phyloP scores from a whole-genome alignment of 2,329 filamentous ascomycete species.

The Cordyceps pruinosa region DNA sequence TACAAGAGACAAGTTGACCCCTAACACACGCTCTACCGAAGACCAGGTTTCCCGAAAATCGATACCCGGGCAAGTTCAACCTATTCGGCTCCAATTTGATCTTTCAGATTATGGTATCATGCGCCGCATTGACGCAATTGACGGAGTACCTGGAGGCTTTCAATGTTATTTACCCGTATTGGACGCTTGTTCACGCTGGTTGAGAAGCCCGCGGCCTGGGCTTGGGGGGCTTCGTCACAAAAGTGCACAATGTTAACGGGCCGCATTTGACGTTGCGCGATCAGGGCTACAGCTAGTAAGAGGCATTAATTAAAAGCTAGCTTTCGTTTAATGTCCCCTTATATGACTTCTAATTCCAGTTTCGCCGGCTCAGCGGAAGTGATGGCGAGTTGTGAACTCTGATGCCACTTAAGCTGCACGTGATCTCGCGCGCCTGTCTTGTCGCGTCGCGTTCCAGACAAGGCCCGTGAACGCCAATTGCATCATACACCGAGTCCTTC shows the following conservation, averaged over 20 bases:
- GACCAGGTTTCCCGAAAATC: constrained; percentile 28
- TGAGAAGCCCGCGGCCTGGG: no score
- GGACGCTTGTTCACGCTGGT: no score
- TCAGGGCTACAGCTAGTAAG: no score
- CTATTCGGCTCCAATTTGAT: constrained; percentile 39
- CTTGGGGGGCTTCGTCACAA: no score
- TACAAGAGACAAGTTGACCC: neutral
- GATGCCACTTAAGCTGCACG: neutral
- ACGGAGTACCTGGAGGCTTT: constrained; percentile 18
- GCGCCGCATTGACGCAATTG: constrained; percentile 18
- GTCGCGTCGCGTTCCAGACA: constrained; percentile 4
- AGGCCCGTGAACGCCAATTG: neutral
- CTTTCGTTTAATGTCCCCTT: no score
- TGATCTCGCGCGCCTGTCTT: neutral
- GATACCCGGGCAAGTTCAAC: constrained; percentile 35
- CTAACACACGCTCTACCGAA: neutral
- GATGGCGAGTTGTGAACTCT: no score
- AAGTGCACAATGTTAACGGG: no score
- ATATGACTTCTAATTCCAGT: no score
- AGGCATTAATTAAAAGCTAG: no score
- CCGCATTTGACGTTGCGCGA: no score
- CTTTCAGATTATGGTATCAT: constrained; percentile 29
- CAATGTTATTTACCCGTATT: constrained; percentile 15
- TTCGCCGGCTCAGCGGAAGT: no score
- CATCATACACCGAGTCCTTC: constrained; percentile 3